phyloP scores from a whole-genome alignment of 441 rosid species.

The Erodium trifolium region DNA sequence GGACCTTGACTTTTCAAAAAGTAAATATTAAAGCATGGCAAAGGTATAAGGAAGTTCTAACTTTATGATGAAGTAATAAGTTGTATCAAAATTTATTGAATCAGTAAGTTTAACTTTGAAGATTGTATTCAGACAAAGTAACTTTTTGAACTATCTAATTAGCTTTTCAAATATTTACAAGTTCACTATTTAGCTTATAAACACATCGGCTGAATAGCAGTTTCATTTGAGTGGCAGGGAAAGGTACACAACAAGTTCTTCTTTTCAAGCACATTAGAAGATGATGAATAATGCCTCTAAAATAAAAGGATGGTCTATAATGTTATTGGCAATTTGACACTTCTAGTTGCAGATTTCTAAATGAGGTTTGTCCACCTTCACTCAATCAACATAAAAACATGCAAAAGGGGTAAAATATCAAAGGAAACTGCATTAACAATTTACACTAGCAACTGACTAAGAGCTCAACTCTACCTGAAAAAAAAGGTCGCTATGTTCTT shows the following conservation, averaged over 20 bases:
- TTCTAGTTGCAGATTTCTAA: not conserved
- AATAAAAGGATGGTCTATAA: not conserved
- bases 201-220: not conserved
- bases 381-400: not conserved
- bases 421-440: slow-evolving; percentile 1
- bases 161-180: too few relatives aligned
- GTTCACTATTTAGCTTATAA: not conserved
- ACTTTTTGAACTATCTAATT: not conserved
- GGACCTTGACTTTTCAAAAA: too few relatives aligned
- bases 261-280: not conserved
- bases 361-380: slow-evolving; percentile 5
- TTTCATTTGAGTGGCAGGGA: slow-evolving; percentile 1
- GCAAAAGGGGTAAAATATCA: not conserved
- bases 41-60: slow-evolving; percentile 1
- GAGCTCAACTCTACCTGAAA: slow-evolving; percentile 42
- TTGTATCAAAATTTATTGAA: not conserved
- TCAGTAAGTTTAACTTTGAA: not conserved
- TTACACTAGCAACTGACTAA: slow-evolving; percentile 4
- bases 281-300: not conserved
- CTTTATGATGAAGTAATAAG: not conserved
- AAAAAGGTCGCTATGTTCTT: slow-evolving; percentile 57
- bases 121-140: not conserved
- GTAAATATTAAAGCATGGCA: not conserved
- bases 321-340: not conserved
- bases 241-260: not conserved